These are phyloP conservation scores for Kwoniella shivajii DNA, from an alignment of 1,284 basidiomycete species.

Conservation along the genomic window DNA sequence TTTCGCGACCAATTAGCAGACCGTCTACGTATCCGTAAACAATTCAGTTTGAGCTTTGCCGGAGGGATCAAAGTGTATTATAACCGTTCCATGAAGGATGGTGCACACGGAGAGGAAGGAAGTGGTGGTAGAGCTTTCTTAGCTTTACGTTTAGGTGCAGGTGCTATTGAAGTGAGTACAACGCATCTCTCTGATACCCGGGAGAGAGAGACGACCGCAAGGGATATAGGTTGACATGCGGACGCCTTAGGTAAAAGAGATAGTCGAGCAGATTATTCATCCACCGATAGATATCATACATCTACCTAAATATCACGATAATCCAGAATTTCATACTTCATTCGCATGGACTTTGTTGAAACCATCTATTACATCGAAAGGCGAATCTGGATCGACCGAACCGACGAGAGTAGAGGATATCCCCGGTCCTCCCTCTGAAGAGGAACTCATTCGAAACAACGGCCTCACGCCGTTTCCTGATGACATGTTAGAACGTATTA, in stretches of 20 bases:
- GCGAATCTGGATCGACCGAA: background rate
- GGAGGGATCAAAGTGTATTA: conserved; percentile 33
- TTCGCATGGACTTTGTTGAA: conserved; percentile 42
- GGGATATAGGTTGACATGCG: background rate
- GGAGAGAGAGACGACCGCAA: background rate
- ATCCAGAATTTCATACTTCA: conserved; percentile 51
- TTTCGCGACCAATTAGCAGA: conserved; percentile 23
- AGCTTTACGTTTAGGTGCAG: conserved; percentile 49
- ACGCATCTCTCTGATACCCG: too few relatives aligned
- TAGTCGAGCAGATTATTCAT: conserved; percentile 35
- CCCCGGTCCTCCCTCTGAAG: background rate
- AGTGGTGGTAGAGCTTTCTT: conserved; percentile 46
- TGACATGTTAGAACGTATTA: conserved; percentile 18
- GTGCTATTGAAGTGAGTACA: conserved; percentile 36
- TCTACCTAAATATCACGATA: conserved; percentile 44
- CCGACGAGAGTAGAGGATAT: background rate
- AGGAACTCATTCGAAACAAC: background rate
- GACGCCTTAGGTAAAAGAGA: conserved; percentile 21
- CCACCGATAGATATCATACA: conserved; percentile 38
- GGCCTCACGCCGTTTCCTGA: conserved; percentile 16
- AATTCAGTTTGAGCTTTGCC: conserved; percentile 31
- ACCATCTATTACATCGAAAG: background rate
- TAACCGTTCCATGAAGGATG: conserved; percentile 17
- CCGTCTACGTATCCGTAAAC: background rate
- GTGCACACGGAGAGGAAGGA: conserved; percentile 27